Conservation (phyloP, 768 basidiomycete species). For the Lyophyllum atratum region DNA sequence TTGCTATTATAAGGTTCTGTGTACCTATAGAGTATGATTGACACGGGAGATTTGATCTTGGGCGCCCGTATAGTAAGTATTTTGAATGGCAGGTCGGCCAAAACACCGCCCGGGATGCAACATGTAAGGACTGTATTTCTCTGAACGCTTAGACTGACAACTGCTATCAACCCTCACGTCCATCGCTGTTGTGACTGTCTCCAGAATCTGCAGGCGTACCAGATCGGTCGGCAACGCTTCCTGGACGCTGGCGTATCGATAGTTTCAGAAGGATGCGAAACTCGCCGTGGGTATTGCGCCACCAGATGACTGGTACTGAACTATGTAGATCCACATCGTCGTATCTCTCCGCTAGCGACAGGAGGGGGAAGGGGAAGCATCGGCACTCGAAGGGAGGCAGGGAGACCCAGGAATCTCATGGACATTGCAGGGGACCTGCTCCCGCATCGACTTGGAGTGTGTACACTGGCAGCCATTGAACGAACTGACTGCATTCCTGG, state of each 20-base stretch:
- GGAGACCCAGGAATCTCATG: constrained; percentile 19
- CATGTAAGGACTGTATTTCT: too few relatives aligned
- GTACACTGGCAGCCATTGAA: constrained; percentile 17
- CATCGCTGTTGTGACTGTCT: not conserved
- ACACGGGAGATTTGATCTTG: too few relatives aligned
- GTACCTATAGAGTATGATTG: too few relatives aligned
- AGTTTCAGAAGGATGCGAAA: too few relatives aligned
- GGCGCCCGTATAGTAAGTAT: too few relatives aligned
- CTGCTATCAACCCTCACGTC: not conserved
- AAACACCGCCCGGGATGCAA: too few relatives aligned
- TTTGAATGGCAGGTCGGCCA: too few relatives aligned
- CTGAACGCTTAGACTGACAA: not conserved
- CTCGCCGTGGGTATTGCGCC: not conserved
- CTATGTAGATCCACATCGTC: not conserved
- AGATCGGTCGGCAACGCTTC: not conserved
- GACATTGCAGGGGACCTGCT: constrained; percentile 25
- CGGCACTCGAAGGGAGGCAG: constrained; percentile 25
- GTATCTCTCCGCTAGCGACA: not conserved
- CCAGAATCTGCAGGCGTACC: not conserved
- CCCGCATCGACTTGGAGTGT: not conserved
- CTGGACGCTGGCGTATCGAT: not conserved
- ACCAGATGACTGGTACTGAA: not conserved
- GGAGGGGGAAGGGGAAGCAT: not conserved
- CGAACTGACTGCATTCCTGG: constrained; percentile 14
- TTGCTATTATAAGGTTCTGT: too few relatives aligned